These are phyloP conservation scores for Aciculosporium take DNA, from an alignment of 2,329 filamentous ascomycete genomes.

Conservation along the genomic window DNA sequence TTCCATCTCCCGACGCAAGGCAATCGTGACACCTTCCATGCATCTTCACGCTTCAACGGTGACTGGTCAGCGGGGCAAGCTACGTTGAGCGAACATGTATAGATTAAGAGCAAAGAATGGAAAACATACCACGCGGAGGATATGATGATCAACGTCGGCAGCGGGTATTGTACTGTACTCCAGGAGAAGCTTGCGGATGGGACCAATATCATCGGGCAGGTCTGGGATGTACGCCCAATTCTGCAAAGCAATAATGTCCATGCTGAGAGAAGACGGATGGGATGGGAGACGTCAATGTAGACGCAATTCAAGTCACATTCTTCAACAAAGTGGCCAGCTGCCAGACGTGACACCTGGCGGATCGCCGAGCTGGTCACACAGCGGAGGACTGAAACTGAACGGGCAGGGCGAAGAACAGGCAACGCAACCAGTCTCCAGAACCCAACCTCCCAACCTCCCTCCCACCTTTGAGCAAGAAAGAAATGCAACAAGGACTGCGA, in stretches of 20 bases:
- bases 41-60: slow-evolving; percentile 25
- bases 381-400: no score
- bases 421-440: no score
- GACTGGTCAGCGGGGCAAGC: neutral
- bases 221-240: slow-evolving; percentile 23
- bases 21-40: slow-evolving; percentile 30
- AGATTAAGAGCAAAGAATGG: neutral
- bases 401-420: no score
- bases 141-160: slow-evolving; percentile 21
- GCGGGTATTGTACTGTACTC: slow-evolving; percentile 24
- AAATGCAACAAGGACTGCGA: no score
- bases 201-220: slow-evolving; percentile 22
- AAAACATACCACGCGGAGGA: slow-evolving; percentile 18
- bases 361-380: neutral
- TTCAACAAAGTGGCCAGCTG: neutral
- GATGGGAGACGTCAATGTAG: neutral
- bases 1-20: slow-evolving; percentile 36
- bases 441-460: neutral
- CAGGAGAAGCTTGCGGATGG: slow-evolving; percentile 22
- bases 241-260: slow-evolving; percentile 22
- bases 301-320: neutral
- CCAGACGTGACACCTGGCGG: neutral
- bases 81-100: neutral
- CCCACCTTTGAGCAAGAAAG: no score
- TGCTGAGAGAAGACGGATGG: slow-evolving; percentile 5